A percentile compares a stretch with the other conserved stretches of the same genome.
Evolutionary conservation across 2,329 filamentous ascomycete species (phyloP).

Genomic region (Epichloe glyceriae): DNA sequence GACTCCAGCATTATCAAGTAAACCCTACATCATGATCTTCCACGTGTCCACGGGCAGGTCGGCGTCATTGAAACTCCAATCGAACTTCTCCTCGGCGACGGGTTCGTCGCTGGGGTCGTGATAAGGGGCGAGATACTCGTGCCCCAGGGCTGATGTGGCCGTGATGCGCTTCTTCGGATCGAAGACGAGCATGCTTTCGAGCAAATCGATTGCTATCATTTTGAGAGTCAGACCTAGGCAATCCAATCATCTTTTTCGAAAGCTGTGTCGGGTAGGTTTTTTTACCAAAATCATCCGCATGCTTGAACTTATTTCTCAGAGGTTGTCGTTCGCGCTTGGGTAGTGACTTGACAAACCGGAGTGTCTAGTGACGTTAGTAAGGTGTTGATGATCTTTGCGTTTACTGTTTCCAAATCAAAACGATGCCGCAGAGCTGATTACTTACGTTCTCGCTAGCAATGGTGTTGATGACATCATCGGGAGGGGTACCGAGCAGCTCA

Average conservation of each 20-base stretch:
- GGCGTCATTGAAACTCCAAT: slow-evolving; percentile 99
- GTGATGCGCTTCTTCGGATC: slow-evolving; percentile 94
- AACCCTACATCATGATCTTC: slow-evolving; percentile 98
- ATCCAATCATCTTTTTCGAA: background rate
- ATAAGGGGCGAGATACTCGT: slow-evolving; percentile 91
- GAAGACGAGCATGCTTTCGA: slow-evolving; percentile 96
- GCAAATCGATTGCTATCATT: slow-evolving; percentile 69
- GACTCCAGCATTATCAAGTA: background rate
- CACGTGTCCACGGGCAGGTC: slow-evolving; percentile 97
- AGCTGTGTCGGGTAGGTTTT: background rate
- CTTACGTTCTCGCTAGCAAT: slow-evolving; percentile 96
- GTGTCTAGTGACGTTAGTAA: slow-evolving; percentile 43
- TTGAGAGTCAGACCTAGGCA: background rate
- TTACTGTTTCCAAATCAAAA: background rate
- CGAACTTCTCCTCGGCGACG: slow-evolving; percentile 91
- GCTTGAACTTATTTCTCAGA: slow-evolving; percentile 81
- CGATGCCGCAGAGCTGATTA: background rate
- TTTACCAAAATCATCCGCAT: slow-evolving; percentile 74
- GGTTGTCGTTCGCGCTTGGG: slow-evolving; percentile 89
- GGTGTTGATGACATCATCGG: slow-evolving; percentile 95
- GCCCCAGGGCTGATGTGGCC: slow-evolving; percentile 70
- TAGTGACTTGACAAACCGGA: slow-evolving; percentile 93
- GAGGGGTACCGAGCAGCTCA: slow-evolving; percentile 87
- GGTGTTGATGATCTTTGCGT: background rate
- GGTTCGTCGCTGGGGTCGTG: slow-evolving; percentile 97